A percentile compares a stretch with the other conserved stretches of the same genome.
Conservation (phyloP, 768 basidiomycete genomes). For the Trichaptum fuscoviolaceum region DNA sequence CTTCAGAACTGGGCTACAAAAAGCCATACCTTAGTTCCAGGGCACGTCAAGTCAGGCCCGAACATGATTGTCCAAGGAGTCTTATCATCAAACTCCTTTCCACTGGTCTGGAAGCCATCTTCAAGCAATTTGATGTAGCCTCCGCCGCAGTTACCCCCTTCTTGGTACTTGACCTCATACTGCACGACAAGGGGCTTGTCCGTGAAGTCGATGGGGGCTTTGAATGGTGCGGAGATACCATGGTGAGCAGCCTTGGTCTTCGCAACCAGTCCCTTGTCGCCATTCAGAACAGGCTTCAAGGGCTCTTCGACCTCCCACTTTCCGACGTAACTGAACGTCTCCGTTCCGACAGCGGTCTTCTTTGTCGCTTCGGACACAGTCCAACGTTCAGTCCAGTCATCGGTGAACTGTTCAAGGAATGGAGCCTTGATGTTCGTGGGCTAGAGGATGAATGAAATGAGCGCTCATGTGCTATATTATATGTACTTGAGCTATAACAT, state of each 20-base stretch:
- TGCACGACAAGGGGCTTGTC: constrained; percentile 88
- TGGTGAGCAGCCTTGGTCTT: constrained; percentile 98
- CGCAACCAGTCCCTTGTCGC: constrained; percentile 89
- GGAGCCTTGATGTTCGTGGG: constrained; percentile 75
- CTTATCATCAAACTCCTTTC: constrained; percentile 90
- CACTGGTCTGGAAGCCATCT: constrained; percentile 89
- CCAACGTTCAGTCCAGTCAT: constrained; percentile 89
- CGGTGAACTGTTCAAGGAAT: constrained; percentile 95
- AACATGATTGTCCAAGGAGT: constrained; percentile 98
- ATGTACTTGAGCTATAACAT: constrained; percentile 17
- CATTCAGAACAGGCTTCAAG: constrained; percentile 64
- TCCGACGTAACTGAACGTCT: constrained; percentile 97
- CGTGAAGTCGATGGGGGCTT: constrained; percentile 69
- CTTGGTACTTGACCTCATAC: constrained; percentile 99
- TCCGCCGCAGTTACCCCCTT: constrained; percentile 98
- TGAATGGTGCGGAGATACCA: constrained; percentile 94
- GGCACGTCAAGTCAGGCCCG: constrained; percentile 92
- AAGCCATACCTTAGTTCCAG: constrained; percentile 74
- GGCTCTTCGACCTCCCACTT: constrained; percentile 96
- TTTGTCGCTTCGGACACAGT: constrained; percentile 96
- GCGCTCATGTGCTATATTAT: neutral
- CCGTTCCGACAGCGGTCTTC: constrained; percentile 92
- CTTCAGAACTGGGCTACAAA: constrained; percentile 8
- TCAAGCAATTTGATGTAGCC: constrained; percentile 96
- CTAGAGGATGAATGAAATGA: constrained; percentile 32